A percentile compares a stretch with the other conserved stretches of the same genome.
Conservation (phyloP, 169 alveolate genomes). For the Babesia bovis region DNA sequence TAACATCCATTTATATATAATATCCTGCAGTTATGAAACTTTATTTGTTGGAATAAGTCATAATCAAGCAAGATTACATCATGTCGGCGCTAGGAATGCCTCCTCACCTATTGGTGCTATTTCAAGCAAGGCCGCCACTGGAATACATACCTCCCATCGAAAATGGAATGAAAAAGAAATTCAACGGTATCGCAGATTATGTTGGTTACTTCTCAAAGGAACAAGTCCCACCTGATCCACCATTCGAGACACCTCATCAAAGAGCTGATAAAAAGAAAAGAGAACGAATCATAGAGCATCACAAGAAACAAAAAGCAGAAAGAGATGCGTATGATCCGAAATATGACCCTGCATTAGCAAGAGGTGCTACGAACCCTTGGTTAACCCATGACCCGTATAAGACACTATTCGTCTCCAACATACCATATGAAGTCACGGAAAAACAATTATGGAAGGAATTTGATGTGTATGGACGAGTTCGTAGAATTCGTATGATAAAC, state of each 20-base stretch:
- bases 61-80: too few relatives aligned
- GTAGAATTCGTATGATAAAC: conserved; percentile 77
- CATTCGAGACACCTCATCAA: conserved; percentile 72
- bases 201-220: conserved; percentile 65
- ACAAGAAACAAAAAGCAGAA: conserved; percentile 46
- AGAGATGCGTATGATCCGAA: conserved; percentile 70
- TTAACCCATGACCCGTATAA: conserved; percentile 88
- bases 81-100: conserved; percentile 86
- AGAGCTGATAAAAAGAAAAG: conserved; percentile 68
- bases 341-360: conserved; percentile 56
- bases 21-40: too few relatives aligned
- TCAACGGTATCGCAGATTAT: conserved; percentile 67
- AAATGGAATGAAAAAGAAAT: conserved; percentile 57
- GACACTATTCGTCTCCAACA: conserved; percentile 92
- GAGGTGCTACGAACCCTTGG: conserved; percentile 63
- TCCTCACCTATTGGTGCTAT: conserved; percentile 77
- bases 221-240: conserved; percentile 67
- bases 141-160: conserved; percentile 55
- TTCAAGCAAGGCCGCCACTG: conserved; percentile 80
- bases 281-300: conserved; percentile 52
- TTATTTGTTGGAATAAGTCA: too few relatives aligned
- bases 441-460: conserved; percentile 87
- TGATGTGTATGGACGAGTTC: conserved; percentile 91
- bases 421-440: conserved; percentile 91
- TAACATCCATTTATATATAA: too few relatives aligned